Conservation (phyloP, 768 basidiomycete species). For the Rhodotorula kratochvilovae region DNA sequence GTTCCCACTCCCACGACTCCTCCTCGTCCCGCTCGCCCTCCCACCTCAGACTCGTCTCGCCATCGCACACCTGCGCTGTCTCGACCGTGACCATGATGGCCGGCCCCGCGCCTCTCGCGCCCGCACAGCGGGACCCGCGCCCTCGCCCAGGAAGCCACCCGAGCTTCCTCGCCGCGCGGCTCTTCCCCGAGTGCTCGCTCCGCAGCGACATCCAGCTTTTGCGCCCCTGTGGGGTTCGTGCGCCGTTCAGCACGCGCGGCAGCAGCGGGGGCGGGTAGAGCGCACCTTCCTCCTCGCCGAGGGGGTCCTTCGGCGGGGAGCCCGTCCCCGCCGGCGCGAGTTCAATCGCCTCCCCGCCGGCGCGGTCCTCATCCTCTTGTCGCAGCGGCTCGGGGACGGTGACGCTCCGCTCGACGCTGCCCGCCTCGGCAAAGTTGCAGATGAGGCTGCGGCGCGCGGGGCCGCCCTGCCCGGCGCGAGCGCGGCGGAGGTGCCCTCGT, state of each 20-base stretch:
- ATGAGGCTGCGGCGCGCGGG: neutral
- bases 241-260: too few species aligned
- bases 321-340: neutral
- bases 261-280: too few species aligned
- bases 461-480: too few species aligned
- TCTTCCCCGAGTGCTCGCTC: too few species aligned
- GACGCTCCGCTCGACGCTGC: neutral
- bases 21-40: neutral
- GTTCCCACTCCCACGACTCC: neutral
- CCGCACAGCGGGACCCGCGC: neutral
- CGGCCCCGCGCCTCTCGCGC: neutral
- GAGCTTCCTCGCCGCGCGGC: neutral
- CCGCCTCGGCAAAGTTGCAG: neutral
- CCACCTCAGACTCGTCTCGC: neutral
- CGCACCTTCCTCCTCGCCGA: too few species aligned
- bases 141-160: neutral
- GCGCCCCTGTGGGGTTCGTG: too few species aligned
- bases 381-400: neutral
- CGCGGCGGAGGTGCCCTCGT: too few species aligned
- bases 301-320: too few species aligned
- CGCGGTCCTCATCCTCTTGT: neutral
- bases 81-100: slow-evolving; percentile 1
- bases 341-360: neutral
- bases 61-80: slow-evolving; percentile 2
- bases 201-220: too few species aligned